phyloP scores from a whole-genome alignment of 768 basidiomycete species.

The Hirschioporus abietinus region DNA sequence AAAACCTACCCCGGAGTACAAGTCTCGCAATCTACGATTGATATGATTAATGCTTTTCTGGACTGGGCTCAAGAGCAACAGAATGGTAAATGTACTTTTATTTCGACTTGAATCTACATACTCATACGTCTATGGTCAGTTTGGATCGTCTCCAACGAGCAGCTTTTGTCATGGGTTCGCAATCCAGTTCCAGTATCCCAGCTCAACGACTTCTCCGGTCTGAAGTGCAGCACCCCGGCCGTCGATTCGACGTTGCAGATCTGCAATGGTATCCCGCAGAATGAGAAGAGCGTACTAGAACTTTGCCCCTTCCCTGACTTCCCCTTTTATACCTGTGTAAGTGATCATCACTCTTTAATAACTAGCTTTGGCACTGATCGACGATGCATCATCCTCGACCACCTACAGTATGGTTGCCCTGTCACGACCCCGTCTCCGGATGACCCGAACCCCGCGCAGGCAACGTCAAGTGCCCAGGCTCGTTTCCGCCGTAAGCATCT shows the following conservation, averaged over 20 bases:
- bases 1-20: slow-evolving; percentile 56
- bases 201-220: slow-evolving; percentile 43
- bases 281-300: slow-evolving; percentile 55
- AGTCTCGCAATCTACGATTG: slow-evolving; percentile 46
- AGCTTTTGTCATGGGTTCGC: slow-evolving; percentile 69
- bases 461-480: slow-evolving; percentile 36
- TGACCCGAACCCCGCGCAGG: slow-evolving; percentile 65
- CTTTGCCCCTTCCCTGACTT: slow-evolving; percentile 68
- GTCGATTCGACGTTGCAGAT: slow-evolving; percentile 50
- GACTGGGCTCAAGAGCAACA: slow-evolving; percentile 76
- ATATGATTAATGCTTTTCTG: slow-evolving; percentile 74
- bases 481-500: slow-evolving; percentile 50
- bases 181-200: slow-evolving; percentile 63
- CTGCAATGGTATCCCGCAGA: slow-evolving; percentile 72
- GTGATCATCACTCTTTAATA: slow-evolving; percentile 21
- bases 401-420: slow-evolving; percentile 69
- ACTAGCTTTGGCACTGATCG: slow-evolving; percentile 1
- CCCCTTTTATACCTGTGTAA: slow-evolving; percentile 74
- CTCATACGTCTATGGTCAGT: slow-evolving; percentile 30
- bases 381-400: background rate
- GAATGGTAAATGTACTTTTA: slow-evolving; percentile 39
- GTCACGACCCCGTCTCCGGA: slow-evolving; percentile 41
- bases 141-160: slow-evolving; percentile 69
- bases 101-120: background rate
- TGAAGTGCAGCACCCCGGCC: slow-evolving; percentile 62